These are phyloP conservation scores for Xylariaceae sp. DNA, from an alignment of 2,329 filamentous ascomycete species.

Conservation along the genomic window DNA sequence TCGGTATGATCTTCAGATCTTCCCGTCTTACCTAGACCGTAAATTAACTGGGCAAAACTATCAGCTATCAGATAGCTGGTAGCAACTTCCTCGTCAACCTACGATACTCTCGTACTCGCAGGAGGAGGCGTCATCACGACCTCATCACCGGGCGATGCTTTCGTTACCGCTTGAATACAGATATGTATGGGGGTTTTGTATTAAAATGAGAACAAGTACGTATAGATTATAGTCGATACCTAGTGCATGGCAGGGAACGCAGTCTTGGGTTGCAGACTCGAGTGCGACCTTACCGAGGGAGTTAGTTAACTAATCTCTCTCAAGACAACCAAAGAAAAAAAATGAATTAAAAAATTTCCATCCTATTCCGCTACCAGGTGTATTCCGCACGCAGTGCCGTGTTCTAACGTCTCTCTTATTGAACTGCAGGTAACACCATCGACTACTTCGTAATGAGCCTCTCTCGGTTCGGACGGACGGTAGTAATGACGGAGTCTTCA, in stretches of 20 bases:
- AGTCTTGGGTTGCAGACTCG: not conserved
- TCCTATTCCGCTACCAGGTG: too few relatives aligned
- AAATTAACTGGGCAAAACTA: not conserved
- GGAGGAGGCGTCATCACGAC: not conserved
- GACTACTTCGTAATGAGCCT: too few relatives aligned
- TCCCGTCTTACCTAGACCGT: conserved; percentile 10
- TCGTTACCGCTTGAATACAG: not conserved
- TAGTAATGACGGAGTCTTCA: conserved; percentile 8
- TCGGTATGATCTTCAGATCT: conserved; percentile 13
- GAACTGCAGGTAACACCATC: too few relatives aligned
- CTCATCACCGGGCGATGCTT: not conserved
- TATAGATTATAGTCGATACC: too few relatives aligned
- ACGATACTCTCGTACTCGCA: not conserved
- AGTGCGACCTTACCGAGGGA: not conserved
- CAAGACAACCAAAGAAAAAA: not conserved
- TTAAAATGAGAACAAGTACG: not conserved
- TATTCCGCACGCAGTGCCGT: too few relatives aligned
- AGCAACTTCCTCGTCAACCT: not conserved
- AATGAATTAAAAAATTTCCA: too few relatives aligned
- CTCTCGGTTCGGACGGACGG: too few relatives aligned
- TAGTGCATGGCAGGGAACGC: too few relatives aligned
- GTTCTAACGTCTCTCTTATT: too few relatives aligned
- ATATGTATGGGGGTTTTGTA: not conserved
- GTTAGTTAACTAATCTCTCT: not conserved
- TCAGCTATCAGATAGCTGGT: not conserved